Evolutionary conservation across 2,329 filamentous ascomycete species (phyloP), one percentile per base, ranked within the genome.

Genomic region (Harringtonia aguacate): DNA sequence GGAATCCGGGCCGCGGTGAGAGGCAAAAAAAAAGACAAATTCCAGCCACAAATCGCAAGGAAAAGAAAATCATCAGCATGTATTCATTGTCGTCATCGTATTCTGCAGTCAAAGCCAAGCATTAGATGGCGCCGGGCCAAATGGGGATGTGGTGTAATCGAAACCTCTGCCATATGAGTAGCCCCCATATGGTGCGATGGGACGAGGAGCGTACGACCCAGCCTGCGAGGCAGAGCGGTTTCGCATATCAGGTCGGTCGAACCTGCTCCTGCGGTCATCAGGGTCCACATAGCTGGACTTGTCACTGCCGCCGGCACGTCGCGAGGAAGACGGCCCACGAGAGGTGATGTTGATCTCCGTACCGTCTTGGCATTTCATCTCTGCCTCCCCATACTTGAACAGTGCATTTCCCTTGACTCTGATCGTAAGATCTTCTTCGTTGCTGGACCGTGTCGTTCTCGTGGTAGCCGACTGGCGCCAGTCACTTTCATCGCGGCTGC

Each of bases 401-500:
- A 70, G 64, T n/a, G 74, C 70, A 28, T 65, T 65, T 13, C 73
- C 74, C 21, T 68, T 72, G 38, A 81, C 66, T 50, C 75, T 75
- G 57, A 81, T 79, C 15, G 75, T 81, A 45, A 79, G 65, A 48
- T 79, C 75, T 31, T 80, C 75, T 44, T 75, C 70, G 41, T 70
- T 67, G 46, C 67, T 71, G 15, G 72, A 75, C 29, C 72, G 65
- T 4, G 77, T 81, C 10, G 77, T 75, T 34, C 74, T 69, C 13
- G 77, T 81, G 0, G 77, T 77, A 24, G 73, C 74, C 43, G 76
- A 80, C 49, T 73, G 72, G 50, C 69, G 70, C 58, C 72, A 79
- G 45, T 80, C 77, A 58, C 77, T 81, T 46, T 81, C 77, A 52
- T 81, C 78, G 36, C 68, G 75, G 55, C 77, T 81, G 20, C 59